These are phyloP conservation scores for Candida incommunis DNA, from an alignment of 805 yeast species.

Conservation along the genomic window DNA sequence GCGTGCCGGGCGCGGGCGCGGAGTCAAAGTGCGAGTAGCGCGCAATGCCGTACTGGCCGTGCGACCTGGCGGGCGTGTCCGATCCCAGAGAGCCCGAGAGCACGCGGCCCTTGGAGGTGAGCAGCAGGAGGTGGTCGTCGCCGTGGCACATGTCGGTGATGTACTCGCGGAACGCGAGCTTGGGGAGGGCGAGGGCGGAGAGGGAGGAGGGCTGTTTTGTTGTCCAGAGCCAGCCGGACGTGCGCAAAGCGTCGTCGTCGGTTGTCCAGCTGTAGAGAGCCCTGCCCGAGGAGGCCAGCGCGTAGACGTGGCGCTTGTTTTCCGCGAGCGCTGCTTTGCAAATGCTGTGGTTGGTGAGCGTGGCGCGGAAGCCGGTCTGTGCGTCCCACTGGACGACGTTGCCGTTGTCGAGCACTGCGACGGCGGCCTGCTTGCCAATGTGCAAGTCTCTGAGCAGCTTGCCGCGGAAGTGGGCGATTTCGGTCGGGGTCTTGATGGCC, in stretches of 20 bases:
- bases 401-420: conserved; percentile 56
- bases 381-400: conserved; percentile 54
- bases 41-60: conserved; percentile 82
- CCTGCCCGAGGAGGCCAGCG: conserved; percentile 27
- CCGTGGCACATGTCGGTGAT: conserved; percentile 48
- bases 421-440: conserved; percentile 29
- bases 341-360: conserved; percentile 36
- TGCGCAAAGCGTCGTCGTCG: neutral
- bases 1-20: conserved; percentile 33
- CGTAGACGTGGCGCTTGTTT: conserved; percentile 29
- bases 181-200: conserved; percentile 3
- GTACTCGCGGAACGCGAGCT: conserved; percentile 32
- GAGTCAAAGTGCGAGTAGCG: conserved; percentile 47
- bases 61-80: conserved; percentile 17
- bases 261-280: conserved; percentile 17
- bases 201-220: neutral
- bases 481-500: conserved; percentile 37
- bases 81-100: conserved; percentile 49
- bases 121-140: conserved; percentile 47
- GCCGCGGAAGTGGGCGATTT: conserved; percentile 52
- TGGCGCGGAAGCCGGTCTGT: conserved; percentile 18
- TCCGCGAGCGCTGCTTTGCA: conserved; percentile 35
- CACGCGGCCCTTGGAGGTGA: conserved; percentile 46
- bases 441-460: conserved; percentile 42
- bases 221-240: conserved; percentile 6